Evolutionary conservation across 2,329 filamentous ascomycete genomes (phyloP).

Genomic region (Diplocarpon rosae): DNA sequence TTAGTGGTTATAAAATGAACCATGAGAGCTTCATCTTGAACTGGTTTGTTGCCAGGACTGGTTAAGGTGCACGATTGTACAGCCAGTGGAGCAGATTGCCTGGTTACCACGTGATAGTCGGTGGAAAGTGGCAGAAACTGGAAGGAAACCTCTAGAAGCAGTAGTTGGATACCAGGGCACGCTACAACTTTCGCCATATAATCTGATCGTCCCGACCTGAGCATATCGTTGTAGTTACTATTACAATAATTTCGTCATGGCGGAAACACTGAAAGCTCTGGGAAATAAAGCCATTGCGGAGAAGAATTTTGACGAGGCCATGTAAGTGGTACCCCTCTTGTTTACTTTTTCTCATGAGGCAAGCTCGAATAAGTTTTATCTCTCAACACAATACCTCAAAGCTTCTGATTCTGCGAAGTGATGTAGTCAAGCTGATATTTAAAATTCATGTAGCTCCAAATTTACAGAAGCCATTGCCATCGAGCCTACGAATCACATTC

Average conservation of each 20-base stretch:
- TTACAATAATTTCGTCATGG: slow-evolving; percentile 25
- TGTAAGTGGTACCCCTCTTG: slow-evolving; percentile 50
- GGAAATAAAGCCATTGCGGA: slow-evolving; percentile 98
- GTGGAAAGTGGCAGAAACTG: neutral
- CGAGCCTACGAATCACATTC: slow-evolving; percentile 84
- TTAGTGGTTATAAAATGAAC: no score
- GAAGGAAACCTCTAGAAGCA: slow-evolving; percentile 2
- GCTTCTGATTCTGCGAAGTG: no score
- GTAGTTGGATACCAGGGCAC: neutral
- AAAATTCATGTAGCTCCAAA: slow-evolving; percentile 55
- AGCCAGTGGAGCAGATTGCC: neutral
- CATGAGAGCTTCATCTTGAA: no score
- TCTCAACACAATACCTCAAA: no score
- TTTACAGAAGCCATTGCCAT: slow-evolving; percentile 88
- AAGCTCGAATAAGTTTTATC: neutral
- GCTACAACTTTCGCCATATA: neutral
- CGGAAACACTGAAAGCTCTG: slow-evolving; percentile 82
- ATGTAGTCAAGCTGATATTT: neutral
- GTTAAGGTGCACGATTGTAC: neutral
- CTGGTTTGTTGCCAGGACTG: no score
- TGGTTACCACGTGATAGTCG: neutral
- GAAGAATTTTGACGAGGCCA: slow-evolving; percentile 91
- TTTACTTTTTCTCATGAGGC: slow-evolving; percentile 10
- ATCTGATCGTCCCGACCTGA: neutral
- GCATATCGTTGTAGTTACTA: neutral